Evolutionary conservation across 2,329 filamentous ascomycete species (phyloP).

Genomic region (Alternaria metachromatica): DNA sequence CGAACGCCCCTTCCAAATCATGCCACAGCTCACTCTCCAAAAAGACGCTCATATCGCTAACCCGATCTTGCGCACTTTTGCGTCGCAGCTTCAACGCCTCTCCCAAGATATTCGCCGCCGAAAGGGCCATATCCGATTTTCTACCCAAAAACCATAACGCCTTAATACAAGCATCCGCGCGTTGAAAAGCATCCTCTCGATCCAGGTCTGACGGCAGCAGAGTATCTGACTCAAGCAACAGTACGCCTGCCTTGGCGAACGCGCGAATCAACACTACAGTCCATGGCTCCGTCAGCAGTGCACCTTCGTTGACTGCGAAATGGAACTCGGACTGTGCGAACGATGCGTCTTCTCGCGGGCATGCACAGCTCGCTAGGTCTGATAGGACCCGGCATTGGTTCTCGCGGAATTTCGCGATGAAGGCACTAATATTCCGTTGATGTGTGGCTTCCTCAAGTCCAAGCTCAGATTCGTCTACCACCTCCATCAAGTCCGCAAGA

Average conservation of each 20-base stretch:
- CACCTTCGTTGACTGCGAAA: slow-evolving; percentile 61
- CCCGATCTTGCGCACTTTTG: slow-evolving; percentile 27
- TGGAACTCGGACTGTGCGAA: slow-evolving; percentile 56
- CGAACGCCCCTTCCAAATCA: slow-evolving; percentile 25
- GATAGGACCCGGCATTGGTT: slow-evolving; percentile 57
- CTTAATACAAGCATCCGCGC: slow-evolving; percentile 59
- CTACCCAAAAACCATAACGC: slow-evolving; percentile 63
- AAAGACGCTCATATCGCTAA: slow-evolving; percentile 34
- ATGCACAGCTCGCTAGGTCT: slow-evolving; percentile 58
- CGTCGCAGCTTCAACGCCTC: slow-evolving; percentile 41
- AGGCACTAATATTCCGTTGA: slow-evolving; percentile 34
- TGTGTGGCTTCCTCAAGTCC: slow-evolving; percentile 31
- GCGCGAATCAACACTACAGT: slow-evolving; percentile 62
- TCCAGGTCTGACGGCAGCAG: slow-evolving; percentile 13
- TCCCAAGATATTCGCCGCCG: slow-evolving; percentile 49
- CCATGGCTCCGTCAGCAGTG: slow-evolving; percentile 67
- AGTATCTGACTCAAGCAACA: slow-evolving; percentile 49
- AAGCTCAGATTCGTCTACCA: slow-evolving; percentile 54
- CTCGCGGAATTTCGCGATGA: slow-evolving; percentile 52
- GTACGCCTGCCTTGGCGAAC: slow-evolving; percentile 57
- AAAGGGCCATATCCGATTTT: slow-evolving; percentile 61
- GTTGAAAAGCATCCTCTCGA: slow-evolving; percentile 40
- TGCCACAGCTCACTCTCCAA: slow-evolving; percentile 37
- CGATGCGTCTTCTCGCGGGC: slow-evolving; percentile 37
- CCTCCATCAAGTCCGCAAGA: slow-evolving; percentile 61